Evolutionary conservation across 495 filamentous ascomycete genomes (phyloP), one percentile per base, ranked within the genome.

Genomic region (Astrothelium subdiscretum): DNA sequence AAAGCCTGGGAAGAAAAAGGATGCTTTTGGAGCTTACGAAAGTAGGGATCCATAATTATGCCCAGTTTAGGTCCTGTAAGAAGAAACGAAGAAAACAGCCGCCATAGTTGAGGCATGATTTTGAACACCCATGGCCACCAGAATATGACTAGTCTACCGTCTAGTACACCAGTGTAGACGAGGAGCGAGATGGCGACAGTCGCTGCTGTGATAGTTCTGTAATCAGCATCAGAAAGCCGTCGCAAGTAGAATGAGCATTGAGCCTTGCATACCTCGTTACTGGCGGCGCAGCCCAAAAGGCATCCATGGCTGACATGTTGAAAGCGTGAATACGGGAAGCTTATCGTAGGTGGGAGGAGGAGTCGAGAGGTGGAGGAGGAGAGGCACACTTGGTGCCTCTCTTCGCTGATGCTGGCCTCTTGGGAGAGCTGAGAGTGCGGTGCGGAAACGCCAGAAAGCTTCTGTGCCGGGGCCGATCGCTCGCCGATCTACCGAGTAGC

Each of bases 31-130:
- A 61, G 58, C 83, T 70, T 82, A 91, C 87, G 71, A 69, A 91
- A 88, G 75, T 90, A 94, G 29, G 92, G 85, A 74, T 97, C 90
- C 69, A 95, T 78, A 38, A 96, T 63, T 57, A 96, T 86, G 52
- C 71, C 73, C 59, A 92, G 68, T 32, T 81, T 63, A 18, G 79
- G 75, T 32, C 83, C 79, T 13, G 87, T 91, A 61, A 95, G 71
- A 40, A 92, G 73, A 75, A 95, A 96, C 43, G 80, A 76, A 12
- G 89, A 87, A 38, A 85, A 73, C 1, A 91, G 68, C 32, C 86
- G 79, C 85, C 86, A 90, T 68, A 87, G 51, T 63, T 89, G 75
- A 57, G 91, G 91, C 31, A 83, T 81, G 54, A 88, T 69, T 63
- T 78, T 80, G 71, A 87, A 80, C 18, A 92, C 69, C 62, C 71